Conservation (phyloP, 192 early-diverging fungal genomes). For the Entomortierella lignicola region DNA sequence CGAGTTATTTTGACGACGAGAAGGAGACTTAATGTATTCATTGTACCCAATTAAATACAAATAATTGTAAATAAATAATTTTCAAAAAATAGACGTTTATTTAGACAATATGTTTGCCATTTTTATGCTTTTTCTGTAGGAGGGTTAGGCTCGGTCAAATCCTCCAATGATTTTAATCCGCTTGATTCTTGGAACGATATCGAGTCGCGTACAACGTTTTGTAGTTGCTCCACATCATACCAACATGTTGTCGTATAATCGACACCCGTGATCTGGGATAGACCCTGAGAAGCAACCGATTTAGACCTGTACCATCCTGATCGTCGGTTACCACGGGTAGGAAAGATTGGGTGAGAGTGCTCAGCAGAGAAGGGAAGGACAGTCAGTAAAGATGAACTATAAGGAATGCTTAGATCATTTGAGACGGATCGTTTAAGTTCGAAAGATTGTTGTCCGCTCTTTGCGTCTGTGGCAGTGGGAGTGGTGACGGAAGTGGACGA, state of each 20-base stretch:
- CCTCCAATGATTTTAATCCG: constrained; percentile 41
- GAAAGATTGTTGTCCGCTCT: neutral
- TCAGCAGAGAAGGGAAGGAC: constrained; percentile 49
- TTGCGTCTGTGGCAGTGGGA: neutral
- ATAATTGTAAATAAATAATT: neutral
- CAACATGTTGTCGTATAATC: constrained; percentile 55
- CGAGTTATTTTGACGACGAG: neutral
- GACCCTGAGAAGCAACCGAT: constrained; percentile 41
- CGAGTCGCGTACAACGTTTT: constrained; percentile 48
- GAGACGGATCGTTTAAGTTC: constrained; percentile 10
- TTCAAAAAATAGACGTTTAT: neutral
- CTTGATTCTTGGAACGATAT: constrained; percentile 45
- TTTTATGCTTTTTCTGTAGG: neutral
- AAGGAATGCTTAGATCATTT: constrained; percentile 39
- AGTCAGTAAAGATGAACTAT: constrained; percentile 36
- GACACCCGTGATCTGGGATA: constrained; percentile 48
- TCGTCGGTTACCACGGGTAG: constrained; percentile 41
- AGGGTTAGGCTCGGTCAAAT: constrained; percentile 35
- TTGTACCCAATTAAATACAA: neutral
- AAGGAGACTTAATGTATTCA: neutral
- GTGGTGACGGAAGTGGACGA: neutral
- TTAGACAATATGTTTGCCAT: neutral
- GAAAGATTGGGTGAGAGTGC: constrained; percentile 47
- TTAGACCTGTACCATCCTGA: constrained; percentile 51
- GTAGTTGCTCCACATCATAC: constrained; percentile 52